Conservation (phyloP, 2,329 filamentous ascomycete species). For the Clonostachys rhizophaga region DNA sequence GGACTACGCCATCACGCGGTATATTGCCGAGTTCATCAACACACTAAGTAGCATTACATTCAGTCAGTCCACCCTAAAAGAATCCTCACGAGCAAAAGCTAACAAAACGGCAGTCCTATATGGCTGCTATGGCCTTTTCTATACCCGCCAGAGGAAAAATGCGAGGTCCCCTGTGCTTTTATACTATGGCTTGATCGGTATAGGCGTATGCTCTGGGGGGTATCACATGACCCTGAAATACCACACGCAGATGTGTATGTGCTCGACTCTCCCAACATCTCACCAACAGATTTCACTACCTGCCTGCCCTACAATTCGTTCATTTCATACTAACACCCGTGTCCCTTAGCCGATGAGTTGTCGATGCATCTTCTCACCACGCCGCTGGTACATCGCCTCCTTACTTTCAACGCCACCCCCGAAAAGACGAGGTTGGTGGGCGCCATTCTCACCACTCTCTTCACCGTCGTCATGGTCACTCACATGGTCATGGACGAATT, state of each 20-base stretch:
- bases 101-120: slow-evolving; percentile 19
- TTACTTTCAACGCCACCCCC: slow-evolving; percentile 22
- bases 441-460: slow-evolving; percentile 10
- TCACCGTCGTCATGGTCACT: slow-evolving; percentile 27
- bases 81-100: no score
- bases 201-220: slow-evolving; percentile 20
- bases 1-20: slow-evolving; percentile 34
- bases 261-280: rapidly evolving
- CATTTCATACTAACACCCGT: slow-evolving; percentile 1
- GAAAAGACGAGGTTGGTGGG: slow-evolving; percentile 14
- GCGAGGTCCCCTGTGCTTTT: slow-evolving; percentile 20
- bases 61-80: slow-evolving; percentile 9
- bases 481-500: slow-evolving; percentile 38
- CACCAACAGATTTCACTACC: no score
- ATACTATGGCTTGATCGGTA: slow-evolving; percentile 29
- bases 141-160: slow-evolving; percentile 8
- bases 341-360: slow-evolving; percentile 25
- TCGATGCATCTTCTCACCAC: slow-evolving; percentile 35
- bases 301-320: neutral
- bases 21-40: slow-evolving; percentile 38
- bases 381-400: slow-evolving; percentile 30
- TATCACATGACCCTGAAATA: slow-evolving; percentile 28
- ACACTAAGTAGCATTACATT: slow-evolving; percentile 33
- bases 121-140: slow-evolving; percentile 27
- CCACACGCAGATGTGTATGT: slow-evolving; percentile 26